Percentiles rank a stretch among this genome's conserved stretches.
Conservation (phyloP, 257 asterid genomes). For the Plantago major region DNA sequence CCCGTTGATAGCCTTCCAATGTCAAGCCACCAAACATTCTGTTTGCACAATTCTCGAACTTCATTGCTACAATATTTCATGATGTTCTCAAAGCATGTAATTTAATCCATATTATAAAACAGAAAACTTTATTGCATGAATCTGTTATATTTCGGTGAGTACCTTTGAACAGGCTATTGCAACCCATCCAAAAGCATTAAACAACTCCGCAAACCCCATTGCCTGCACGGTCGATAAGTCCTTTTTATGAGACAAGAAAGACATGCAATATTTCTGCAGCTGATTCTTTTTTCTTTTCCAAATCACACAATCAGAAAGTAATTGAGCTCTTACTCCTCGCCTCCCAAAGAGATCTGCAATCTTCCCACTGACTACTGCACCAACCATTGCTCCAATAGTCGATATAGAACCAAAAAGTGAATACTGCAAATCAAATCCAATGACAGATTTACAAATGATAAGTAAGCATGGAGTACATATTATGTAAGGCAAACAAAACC, state of each 20-base stretch:
- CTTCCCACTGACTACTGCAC: conserved; percentile 81
- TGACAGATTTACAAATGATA: not conserved
- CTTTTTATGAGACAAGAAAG: too few relatives aligned
- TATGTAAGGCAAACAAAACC: not conserved
- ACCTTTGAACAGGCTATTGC: conserved; percentile 74
- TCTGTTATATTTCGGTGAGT: not conserved
- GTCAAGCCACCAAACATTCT: conserved; percentile 80
- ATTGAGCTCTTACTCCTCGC: conserved; percentile 53
- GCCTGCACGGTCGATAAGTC: conserved; percentile 45
- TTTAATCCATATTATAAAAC: too few relatives aligned
- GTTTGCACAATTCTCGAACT: conserved; percentile 7
- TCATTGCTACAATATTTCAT: not conserved
- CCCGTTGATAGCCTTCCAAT: conserved; percentile 72
- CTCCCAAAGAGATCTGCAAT: conserved; percentile 78
- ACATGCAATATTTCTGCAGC: too few relatives aligned
- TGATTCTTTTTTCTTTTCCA: too few relatives aligned
- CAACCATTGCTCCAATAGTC: conserved; percentile 88
- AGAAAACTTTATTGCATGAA: too few relatives aligned
- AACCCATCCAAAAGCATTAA: conserved; percentile 64
- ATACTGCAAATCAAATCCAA: conserved; percentile 43
- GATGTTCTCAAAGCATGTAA: too few relatives aligned
- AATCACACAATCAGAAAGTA: conserved; percentile 7
- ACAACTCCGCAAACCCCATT: conserved; percentile 74
- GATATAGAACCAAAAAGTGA: conserved; percentile 84
- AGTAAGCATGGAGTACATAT: not conserved